phyloP scores from a whole-genome alignment of 495 filamentous ascomycete genomes.

The Aspergillus carlsbadensis region DNA sequence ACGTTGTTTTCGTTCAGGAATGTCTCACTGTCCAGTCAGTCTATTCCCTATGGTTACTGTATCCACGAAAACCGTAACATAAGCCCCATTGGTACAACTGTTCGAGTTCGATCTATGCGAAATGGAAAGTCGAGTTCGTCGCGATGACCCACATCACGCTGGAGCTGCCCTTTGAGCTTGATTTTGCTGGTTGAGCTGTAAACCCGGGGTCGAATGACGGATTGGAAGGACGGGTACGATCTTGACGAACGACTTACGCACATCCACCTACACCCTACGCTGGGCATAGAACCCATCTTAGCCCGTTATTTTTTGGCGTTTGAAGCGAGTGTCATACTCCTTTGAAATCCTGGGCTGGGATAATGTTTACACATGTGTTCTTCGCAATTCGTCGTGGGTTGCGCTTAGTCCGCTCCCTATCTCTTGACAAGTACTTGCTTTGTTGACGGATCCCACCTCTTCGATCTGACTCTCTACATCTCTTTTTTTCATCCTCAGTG shows the following conservation, averaged over 20 bases:
- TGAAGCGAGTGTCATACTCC: slow-evolving; percentile 15
- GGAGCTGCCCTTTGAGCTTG: slow-evolving; percentile 20
- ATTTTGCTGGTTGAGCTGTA: slow-evolving; percentile 19
- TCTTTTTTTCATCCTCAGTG: slow-evolving; percentile 4
- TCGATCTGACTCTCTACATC: slow-evolving; percentile 15
- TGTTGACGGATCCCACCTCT: slow-evolving; percentile 18
- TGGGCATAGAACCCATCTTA: slow-evolving; percentile 17
- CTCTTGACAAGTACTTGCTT: slow-evolving; percentile 18
- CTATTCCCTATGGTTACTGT: slow-evolving; percentile 7
- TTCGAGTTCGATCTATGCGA: slow-evolving; percentile 15
- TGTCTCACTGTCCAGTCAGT: slow-evolving; percentile 3
- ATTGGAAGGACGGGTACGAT: slow-evolving; percentile 24
- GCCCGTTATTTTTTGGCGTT: slow-evolving; percentile 22
- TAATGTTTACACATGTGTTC: slow-evolving; percentile 11
- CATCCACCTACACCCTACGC: slow-evolving; percentile 17
- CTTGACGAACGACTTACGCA: slow-evolving; percentile 30
- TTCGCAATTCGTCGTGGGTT: slow-evolving; percentile 13
- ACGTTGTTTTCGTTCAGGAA: background rate
- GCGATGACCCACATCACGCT: slow-evolving; percentile 6
- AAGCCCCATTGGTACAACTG: slow-evolving; percentile 16
- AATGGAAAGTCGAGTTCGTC: slow-evolving; percentile 5
- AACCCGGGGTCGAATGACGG: slow-evolving; percentile 15
- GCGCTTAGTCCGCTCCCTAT: background rate
- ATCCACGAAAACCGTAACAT: slow-evolving; percentile 7
- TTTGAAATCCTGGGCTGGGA: slow-evolving; percentile 14